A percentile compares a stretch with the other conserved stretches of the same genome.
Evolutionary conservation across 352 stramenopile species (phyloP).

Genomic region (Phytopythium ostracodes): DNA sequence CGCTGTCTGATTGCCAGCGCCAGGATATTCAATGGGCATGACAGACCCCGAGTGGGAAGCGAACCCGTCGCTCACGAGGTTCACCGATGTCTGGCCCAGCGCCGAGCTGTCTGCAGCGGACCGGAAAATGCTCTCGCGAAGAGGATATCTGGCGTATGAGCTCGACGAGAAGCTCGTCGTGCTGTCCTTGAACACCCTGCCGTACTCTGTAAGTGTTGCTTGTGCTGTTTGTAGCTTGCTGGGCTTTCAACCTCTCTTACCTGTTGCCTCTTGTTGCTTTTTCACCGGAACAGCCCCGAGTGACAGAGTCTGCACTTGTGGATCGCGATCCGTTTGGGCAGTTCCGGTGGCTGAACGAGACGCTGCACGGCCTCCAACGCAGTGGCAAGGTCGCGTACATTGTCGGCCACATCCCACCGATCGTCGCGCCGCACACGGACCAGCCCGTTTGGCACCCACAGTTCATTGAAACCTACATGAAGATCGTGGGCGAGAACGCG

Average conservation of each 20-base stretch:
- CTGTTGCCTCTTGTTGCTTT: background rate
- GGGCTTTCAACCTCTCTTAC: background rate
- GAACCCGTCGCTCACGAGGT: conserved; percentile 57
- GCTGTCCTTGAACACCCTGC: conserved; percentile 78
- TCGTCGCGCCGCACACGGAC: conserved; percentile 84
- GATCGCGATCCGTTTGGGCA: conserved; percentile 85
- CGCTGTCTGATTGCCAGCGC: conserved; percentile 22
- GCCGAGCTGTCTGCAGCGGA: conserved; percentile 45
- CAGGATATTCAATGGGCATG: conserved; percentile 75
- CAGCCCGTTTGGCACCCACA: conserved; percentile 79
- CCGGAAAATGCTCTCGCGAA: conserved; percentile 46
- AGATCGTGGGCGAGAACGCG: conserved; percentile 55
- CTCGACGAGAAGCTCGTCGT: conserved; percentile 62
- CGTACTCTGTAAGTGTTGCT: conserved; percentile 56
- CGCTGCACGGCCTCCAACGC: conserved; percentile 43
- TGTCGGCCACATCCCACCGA: conserved; percentile 87
- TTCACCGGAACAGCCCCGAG: background rate
- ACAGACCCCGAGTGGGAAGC: conserved; percentile 44
- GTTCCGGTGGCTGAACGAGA: conserved; percentile 86
- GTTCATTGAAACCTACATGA: conserved; percentile 83
- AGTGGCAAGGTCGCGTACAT: conserved; percentile 74
- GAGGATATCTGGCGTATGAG: conserved; percentile 61
- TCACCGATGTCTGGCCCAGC: conserved; percentile 42
- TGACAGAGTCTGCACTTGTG: conserved; percentile 16
- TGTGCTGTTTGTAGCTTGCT: background rate